A percentile compares a stretch with the other conserved stretches of the same genome.
Conservation (phyloP, 208 protist species). For the Trypanosoma theileri region DNA sequence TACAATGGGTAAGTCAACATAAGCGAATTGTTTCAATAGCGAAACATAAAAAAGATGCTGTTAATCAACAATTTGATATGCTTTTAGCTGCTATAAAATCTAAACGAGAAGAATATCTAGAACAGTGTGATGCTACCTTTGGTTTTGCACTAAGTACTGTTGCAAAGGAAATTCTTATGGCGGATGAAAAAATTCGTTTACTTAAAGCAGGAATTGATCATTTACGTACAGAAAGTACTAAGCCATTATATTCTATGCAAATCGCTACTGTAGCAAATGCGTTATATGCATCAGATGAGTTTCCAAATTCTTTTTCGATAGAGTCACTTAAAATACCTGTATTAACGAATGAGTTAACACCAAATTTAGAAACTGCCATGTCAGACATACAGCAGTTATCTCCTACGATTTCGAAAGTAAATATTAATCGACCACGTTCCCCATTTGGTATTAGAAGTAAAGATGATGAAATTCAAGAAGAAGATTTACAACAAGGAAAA, state of each 20-base stretch:
- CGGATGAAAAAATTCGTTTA: conserved; percentile 77
- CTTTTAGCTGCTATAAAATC: conserved; percentile 66
- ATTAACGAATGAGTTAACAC: conserved; percentile 48
- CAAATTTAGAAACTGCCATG: conserved; percentile 75
- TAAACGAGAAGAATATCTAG: conserved; percentile 71
- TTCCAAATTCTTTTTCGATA: conserved; percentile 51
- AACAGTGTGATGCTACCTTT: conserved; percentile 73
- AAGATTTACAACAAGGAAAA: not conserved
- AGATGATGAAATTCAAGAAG: not conserved
- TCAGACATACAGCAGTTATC: conserved; percentile 54
- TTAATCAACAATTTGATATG: conserved; percentile 79
- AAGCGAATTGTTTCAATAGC: conserved; percentile 65
- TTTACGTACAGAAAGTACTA: conserved; percentile 45
- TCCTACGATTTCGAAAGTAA: conserved; percentile 2
- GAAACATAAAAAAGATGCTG: conserved; percentile 62
- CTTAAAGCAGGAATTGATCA: conserved; percentile 70
- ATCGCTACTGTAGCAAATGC: conserved; percentile 83
- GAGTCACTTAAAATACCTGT: conserved; percentile 45
- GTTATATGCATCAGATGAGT: conserved; percentile 41
- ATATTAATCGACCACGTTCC: not conserved
- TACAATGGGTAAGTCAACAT: conserved; percentile 75
- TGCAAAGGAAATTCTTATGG: conserved; percentile 70
- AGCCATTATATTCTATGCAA: conserved; percentile 82
- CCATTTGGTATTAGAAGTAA: not conserved
- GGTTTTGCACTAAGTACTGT: conserved; percentile 62